Conservation (phyloP, 306 rosid genomes). For the Pyrus communis region DNA sequence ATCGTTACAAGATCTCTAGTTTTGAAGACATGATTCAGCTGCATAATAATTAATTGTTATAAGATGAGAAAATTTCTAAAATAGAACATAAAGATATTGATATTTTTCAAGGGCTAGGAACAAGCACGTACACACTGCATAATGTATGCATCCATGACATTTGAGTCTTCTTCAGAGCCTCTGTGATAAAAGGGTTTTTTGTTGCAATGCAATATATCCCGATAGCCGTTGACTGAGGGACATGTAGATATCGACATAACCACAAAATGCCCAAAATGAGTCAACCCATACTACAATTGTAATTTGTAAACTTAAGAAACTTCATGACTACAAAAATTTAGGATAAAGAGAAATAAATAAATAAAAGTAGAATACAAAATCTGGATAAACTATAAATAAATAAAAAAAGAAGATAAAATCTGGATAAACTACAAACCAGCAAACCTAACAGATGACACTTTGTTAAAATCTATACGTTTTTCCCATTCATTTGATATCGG, state of each 20-base stretch:
- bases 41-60: constrained; percentile 25
- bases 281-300: not conserved
- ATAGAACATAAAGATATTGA: not conserved
- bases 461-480: no score
- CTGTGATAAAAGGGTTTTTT: constrained; percentile 80
- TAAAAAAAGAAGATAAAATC: no score
- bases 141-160: constrained; percentile 68
- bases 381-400: not conserved
- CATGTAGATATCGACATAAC: not conserved
- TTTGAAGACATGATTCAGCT: constrained; percentile 85
- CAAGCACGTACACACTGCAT: constrained; percentile 69
- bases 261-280: not conserved
- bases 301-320: not conserved
- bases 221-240: constrained; percentile 67
- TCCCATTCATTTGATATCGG: no score
- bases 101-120: not conserved
- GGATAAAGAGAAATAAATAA: not conserved
- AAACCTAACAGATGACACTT: no score
- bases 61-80: not conserved
- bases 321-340: not conserved
- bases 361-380: not conserved
- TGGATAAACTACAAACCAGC: no score
- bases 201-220: constrained; percentile 69
- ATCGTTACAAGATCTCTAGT: constrained; percentile 62
- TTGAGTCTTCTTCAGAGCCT: constrained; percentile 58